Evolutionary conservation across 2,329 filamentous ascomycete species (phyloP), one percentile per base, ranked within the genome.

Genomic region (Fusarium decemcellulare): DNA sequence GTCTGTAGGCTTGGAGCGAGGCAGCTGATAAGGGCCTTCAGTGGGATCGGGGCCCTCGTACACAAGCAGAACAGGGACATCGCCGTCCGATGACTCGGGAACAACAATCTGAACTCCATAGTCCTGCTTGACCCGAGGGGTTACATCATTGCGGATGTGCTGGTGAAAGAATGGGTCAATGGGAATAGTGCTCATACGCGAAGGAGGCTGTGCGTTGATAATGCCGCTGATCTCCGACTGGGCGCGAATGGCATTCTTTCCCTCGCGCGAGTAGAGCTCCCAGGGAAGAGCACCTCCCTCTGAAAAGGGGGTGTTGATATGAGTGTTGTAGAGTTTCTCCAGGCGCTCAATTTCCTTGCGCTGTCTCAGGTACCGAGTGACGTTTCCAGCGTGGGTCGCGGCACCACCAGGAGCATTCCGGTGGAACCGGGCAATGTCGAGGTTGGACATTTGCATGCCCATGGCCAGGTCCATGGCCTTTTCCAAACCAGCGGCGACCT

Each of bases 381-480:
- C 85, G 72, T 95, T 92, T 64, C 92, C 91, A 12, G 95, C 95
- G 77, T 99, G 95, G 9, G 87, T 85, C 58, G 93, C 89, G 11
- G 93, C 89, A 54, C 93, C 93, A 59, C 87, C 86, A 34, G 92
- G 89, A 15, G 92, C 91, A 74, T 89, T 91, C 57, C 88, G 88
- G 79, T 97, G 93, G 78, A 94, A 92, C 53, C 91, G 90, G 34
- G 92, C 90, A 72, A 97, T 88, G 76, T 98, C 95, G 68, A 97
- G 90, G 77, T 91, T 93, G 40, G 92, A 90, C 84, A 91, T 92
- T 75, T 94, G 91, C 90, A 98, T 95, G 77, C 90, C 91, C 75
- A 93, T 92, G 50, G 95, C 95, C 59, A 98, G 86, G 72, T 97
- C 93, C 86, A 97, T 94, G 50, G 95, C 93, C 79, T 90, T 92